Percentiles rank a stretch among this genome's conserved stretches.
Evolutionary conservation across 257 asterid species (phyloP).

Genomic region (Penstemon newberryi): DNA sequence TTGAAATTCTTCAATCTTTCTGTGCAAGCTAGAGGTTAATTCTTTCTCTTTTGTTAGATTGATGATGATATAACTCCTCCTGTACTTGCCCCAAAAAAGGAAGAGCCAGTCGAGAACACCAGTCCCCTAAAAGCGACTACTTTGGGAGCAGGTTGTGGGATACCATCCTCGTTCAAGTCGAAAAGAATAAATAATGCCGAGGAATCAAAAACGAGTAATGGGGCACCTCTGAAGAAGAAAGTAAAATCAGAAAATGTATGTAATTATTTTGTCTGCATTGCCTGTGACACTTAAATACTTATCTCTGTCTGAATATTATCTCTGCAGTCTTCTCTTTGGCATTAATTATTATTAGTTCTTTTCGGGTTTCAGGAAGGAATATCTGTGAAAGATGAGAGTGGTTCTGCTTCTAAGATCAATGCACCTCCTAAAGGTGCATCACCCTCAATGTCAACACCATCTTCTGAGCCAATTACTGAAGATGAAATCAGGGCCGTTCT

Average conservation of each 20-base stretch:
- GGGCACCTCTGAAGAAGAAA: slow-evolving; percentile 67
- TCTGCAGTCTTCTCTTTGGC: background rate
- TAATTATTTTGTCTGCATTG: slow-evolving; percentile 1
- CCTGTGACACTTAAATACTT: background rate
- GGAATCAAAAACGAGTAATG: slow-evolving; percentile 62
- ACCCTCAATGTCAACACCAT: slow-evolving; percentile 40
- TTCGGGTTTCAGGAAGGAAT: slow-evolving; percentile 56
- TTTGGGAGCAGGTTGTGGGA: slow-evolving; percentile 60
- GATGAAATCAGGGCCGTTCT: slow-evolving; percentile 87
- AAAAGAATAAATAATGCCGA: slow-evolving; percentile 73
- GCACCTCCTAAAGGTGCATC: slow-evolving; percentile 50
- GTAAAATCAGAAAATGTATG: slow-evolving; percentile 76
- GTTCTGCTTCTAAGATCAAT: slow-evolving; percentile 44
- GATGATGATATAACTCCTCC: slow-evolving; percentile 76
- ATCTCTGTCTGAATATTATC: background rate
- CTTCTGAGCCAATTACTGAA: slow-evolving; percentile 82
- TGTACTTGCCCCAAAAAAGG: slow-evolving; percentile 83
- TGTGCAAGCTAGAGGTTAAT: background rate
- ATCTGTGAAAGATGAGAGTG: slow-evolving; percentile 58
- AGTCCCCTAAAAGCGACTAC: slow-evolving; percentile 62
- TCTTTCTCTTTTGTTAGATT: slow-evolving; percentile 36
- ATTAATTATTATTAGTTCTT: background rate
- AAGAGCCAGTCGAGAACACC: slow-evolving; percentile 68
- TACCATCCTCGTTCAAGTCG: slow-evolving; percentile 66
- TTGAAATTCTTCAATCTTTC: slow-evolving; percentile 4